Evolutionary conservation across 1,139 yeast species (phyloP).

Genomic region (Protomyces macrosporus): DNA sequence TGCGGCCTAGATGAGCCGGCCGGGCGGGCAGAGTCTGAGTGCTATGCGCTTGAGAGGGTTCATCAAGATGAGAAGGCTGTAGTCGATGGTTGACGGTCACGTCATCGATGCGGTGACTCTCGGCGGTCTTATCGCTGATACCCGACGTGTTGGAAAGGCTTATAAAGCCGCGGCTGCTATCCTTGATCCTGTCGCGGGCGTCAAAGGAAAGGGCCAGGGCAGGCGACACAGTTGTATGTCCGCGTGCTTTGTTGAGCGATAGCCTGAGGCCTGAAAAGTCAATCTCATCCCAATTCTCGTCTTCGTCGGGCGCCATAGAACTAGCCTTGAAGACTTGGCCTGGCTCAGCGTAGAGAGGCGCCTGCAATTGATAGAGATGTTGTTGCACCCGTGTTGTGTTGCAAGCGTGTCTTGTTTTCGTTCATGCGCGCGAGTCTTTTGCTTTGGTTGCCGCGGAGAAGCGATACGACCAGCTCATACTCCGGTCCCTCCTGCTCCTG

Average conservation of each 20-base stretch:
- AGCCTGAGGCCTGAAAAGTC: slow-evolving; percentile 1
- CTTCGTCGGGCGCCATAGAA: not conserved
- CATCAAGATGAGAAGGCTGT: too few relatives aligned
- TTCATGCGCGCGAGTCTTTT: too few relatives aligned
- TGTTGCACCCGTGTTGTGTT: too few relatives aligned
- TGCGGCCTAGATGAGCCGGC: not conserved
- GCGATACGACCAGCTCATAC: too few relatives aligned
- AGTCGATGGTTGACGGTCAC: not conserved
- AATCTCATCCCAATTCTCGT: slow-evolving; percentile 6
- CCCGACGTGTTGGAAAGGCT: not conserved
- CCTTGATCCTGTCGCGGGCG: not conserved
- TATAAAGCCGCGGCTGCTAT: not conserved
- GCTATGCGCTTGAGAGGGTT: too few relatives aligned
- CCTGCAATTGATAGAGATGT: too few relatives aligned
- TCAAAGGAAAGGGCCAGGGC: not conserved
- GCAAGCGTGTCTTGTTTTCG: too few relatives aligned
- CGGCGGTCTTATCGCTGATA: not conserved
- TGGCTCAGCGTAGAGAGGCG: too few relatives aligned
- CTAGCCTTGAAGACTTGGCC: too few relatives aligned
- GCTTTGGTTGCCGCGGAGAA: too few relatives aligned
- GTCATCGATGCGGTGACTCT: not conserved
- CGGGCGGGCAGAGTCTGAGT: too few relatives aligned
- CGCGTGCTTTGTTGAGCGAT: not conserved
- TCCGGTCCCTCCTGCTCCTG: too few relatives aligned
- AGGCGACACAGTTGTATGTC: not conserved